A percentile compares a stretch with the other conserved stretches of the same genome.
These are phyloP conservation scores for Recurvomyces mirabilis DNA, from an alignment of 495 filamentous ascomycete species.

Conservation along the genomic window DNA sequence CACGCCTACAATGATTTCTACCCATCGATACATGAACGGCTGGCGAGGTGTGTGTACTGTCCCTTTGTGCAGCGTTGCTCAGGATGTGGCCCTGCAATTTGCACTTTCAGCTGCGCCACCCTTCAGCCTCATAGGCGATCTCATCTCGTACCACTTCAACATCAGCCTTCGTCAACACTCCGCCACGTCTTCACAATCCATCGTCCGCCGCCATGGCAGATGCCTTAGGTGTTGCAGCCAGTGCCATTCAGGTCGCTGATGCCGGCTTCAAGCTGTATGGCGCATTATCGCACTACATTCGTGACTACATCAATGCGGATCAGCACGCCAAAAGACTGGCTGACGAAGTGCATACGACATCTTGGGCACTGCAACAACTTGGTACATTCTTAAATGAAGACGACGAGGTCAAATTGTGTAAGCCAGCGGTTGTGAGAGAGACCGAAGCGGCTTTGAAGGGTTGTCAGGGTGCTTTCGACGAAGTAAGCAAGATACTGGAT, in stretches of 20 bases:
- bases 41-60: too few species aligned
- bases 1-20: too few species aligned
- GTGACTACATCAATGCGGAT: background rate
- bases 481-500: background rate
- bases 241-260: background rate
- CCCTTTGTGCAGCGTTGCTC: too few species aligned
- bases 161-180: too few species aligned
- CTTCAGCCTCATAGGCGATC: too few species aligned
- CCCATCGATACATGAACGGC: too few species aligned
- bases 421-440: background rate
- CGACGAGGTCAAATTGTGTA: background rate
- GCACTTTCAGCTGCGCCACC: too few species aligned
- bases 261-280: slow-evolving; percentile 3
- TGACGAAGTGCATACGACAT: background rate
- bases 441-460: background rate
- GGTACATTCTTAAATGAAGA: background rate
- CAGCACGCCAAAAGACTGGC: background rate
- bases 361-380: slow-evolving; percentile 3
- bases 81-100: too few species aligned
- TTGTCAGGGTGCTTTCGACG: background rate
- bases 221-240: background rate
- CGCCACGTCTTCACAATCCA: too few species aligned
- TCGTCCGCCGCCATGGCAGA: background rate
- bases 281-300: background rate
- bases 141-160: too few species aligned